Evolutionary conservation across 2,329 filamentous ascomycete species (phyloP), one percentile per base, ranked within the genome.

Genomic region (Tetracladium maxilliforme): DNA sequence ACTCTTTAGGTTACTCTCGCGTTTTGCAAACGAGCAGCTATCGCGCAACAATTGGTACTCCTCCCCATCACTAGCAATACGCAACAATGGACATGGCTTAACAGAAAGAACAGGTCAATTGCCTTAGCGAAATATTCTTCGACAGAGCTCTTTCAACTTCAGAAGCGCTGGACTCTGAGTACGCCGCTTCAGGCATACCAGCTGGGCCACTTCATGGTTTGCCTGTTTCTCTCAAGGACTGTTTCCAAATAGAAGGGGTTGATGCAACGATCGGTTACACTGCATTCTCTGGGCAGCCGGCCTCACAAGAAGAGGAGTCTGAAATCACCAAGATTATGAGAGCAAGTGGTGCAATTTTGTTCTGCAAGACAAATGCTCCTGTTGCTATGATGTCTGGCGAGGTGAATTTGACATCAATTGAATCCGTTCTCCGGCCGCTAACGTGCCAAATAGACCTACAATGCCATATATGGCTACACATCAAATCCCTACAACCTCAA

Each of bases 41-140:
- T 62, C 12, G 64, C 63, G 6, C 63, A 69, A 33, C 64, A 69
- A 42, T 35, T 68, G 36, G 60, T 64, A 44, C 11, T 7, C 10
- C 6, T 10, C n/a, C 21, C 16, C 8, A 13, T 5, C 3, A 14
- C 13, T 12, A 7, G 22, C 14, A 6, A 19, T 14, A 13, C 11
- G 4, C 9, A 13, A 10, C 24, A 23, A 13, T 27, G 19, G 9
- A 9, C 9, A 9, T 19, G 18, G 9, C 9, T 11, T 19, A 11
- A 14, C 19, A 6, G 7, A 3, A 26, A 12, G 9, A 8, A 17
- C 19, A 67, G 62, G 70, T 62, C 19, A 72, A 71, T 32, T 73
- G 69, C 38, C 44, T 74, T 4, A 67, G 60, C 1, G 65, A 72
- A 33, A 57, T 61, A 14, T 54, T 72, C 27, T 67, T 69, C 34